Evolutionary conservation across 352 stramenopile genomes (phyloP).

Genomic region (Peronosclerospora sorghi): DNA sequence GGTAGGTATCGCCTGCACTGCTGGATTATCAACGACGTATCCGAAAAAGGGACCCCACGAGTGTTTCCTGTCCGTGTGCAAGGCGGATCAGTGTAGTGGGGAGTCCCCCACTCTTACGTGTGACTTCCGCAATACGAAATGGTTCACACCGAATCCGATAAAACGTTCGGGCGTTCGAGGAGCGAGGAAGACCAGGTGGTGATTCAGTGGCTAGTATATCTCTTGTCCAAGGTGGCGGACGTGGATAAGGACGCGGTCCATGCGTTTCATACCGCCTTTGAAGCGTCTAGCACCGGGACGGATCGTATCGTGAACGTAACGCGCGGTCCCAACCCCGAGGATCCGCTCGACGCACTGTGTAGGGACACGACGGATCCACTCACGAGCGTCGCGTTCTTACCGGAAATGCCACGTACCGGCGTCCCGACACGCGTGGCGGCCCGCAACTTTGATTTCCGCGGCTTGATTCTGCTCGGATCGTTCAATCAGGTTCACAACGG

Average conservation of each 20-base stretch:
- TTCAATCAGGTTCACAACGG: conserved; percentile 80
- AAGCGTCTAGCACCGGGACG: conserved; percentile 15
- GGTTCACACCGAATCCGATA: conserved; percentile 58
- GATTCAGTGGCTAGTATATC: conserved; percentile 55
- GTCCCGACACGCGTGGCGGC: conserved; percentile 8
- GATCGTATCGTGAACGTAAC: conserved; percentile 21
- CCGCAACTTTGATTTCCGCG: conserved; percentile 35
- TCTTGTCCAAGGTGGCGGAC: conserved; percentile 32
- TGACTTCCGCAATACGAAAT: conserved; percentile 28
- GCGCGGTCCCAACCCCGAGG: background rate
- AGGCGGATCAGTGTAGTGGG: conserved; percentile 7
- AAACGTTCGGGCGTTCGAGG: conserved; percentile 36
- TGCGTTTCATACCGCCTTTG: conserved; percentile 22
- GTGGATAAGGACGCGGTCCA: conserved; percentile 22
- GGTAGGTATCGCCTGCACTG: conserved; percentile 63
- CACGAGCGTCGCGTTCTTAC: conserved; percentile 41
- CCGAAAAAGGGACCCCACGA: conserved; percentile 52
- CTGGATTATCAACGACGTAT: conserved; percentile 52
- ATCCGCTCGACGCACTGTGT: conserved; percentile 25
- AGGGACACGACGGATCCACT: conserved; percentile 10
- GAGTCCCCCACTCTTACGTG: conserved; percentile 2
- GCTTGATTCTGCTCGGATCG: conserved; percentile 58
- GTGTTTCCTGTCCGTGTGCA: conserved; percentile 59
- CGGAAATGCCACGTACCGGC: background rate
- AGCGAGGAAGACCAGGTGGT: conserved; percentile 61